Percentiles rank a stretch among this genome's conserved stretches.
phyloP scores from a whole-genome alignment of 345 rosid genomes.

The Pugionium dolabratum region DNA sequence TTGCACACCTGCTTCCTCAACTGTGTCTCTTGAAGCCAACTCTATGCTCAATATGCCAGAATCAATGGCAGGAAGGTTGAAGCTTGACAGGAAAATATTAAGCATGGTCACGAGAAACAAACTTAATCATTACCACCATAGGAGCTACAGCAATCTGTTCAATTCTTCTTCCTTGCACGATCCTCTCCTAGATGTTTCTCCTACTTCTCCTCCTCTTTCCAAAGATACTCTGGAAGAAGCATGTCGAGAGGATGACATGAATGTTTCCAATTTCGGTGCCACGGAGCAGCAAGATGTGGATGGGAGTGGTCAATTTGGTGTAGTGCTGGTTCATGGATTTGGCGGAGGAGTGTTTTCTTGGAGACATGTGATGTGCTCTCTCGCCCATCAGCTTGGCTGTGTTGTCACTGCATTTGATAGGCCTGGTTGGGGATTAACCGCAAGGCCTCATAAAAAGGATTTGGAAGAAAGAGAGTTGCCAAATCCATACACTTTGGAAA shows the following conservation, averaged over 20 bases:
- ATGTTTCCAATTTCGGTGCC: constrained; percentile 36
- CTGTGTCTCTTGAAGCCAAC: constrained; percentile 49
- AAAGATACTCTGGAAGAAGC: constrained; percentile 60
- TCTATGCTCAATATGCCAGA: constrained; percentile 49
- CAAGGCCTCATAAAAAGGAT: constrained; percentile 66
- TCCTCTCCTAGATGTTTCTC: constrained; percentile 67
- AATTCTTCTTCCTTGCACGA: constrained; percentile 64
- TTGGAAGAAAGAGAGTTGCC: constrained; percentile 79
- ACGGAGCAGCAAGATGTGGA: constrained; percentile 45
- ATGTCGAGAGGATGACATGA: constrained; percentile 38
- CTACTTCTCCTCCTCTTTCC: constrained; percentile 52
- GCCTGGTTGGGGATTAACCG: constrained; percentile 97
- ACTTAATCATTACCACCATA: constrained; percentile 53
- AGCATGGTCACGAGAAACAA: constrained; percentile 48
- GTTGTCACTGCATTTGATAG: constrained; percentile 89
- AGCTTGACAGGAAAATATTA: constrained; percentile 58
- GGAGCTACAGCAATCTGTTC: constrained; percentile 83
- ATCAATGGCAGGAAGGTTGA: constrained; percentile 51
- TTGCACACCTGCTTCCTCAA: constrained; percentile 58
- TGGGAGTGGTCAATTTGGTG: constrained; percentile 59
- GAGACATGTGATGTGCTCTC: constrained; percentile 89
- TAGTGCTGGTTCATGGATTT: constrained; percentile 83
- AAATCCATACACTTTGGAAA: constrained; percentile 83
- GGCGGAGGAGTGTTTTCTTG: constrained; percentile 97
- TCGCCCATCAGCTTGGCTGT: constrained; percentile 74